Evolutionary conservation across 129 eudicot species (phyloP).

Genomic region (Tagetes patula): DNA sequence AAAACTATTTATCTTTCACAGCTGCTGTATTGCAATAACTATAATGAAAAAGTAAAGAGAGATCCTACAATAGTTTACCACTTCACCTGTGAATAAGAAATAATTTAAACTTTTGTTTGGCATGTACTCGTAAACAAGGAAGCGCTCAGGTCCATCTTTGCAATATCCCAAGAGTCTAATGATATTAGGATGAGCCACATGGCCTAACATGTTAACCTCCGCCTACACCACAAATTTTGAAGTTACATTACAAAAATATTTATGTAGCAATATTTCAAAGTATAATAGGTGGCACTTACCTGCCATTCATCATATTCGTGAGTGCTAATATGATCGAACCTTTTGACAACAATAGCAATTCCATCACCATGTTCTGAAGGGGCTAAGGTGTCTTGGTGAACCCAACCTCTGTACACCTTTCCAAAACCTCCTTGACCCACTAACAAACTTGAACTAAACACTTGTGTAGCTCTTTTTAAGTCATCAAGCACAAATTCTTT

Average conservation of each 20-base stretch:
- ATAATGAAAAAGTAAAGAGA: background rate
- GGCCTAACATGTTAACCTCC: constrained; percentile 9
- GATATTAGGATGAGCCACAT: constrained; percentile 24
- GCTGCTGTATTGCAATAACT: background rate
- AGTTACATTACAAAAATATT: background rate
- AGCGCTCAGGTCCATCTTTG: background rate
- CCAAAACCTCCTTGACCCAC: too few species aligned
- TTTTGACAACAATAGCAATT: too few species aligned
- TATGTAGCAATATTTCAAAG: background rate
- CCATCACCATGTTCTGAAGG: too few species aligned
- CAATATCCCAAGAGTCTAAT: constrained; percentile 27
- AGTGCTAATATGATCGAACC: too few species aligned
- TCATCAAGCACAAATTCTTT: too few species aligned
- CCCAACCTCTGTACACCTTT: too few species aligned
- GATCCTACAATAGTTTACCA: background rate
- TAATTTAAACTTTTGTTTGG: constrained; percentile 9
- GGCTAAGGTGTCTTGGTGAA: background rate
- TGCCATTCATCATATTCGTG: background rate
- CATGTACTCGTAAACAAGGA: constrained; percentile 32
- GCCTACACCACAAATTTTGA: constrained; percentile 16
- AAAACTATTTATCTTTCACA: background rate
- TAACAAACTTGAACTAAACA: too few species aligned
- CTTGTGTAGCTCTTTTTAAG: too few species aligned
- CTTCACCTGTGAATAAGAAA: constrained; percentile 11
- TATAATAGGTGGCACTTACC: background rate